These are phyloP conservation scores for Zostera marina DNA, from an alignment of 116 monocot species.

Conservation along the genomic window DNA sequence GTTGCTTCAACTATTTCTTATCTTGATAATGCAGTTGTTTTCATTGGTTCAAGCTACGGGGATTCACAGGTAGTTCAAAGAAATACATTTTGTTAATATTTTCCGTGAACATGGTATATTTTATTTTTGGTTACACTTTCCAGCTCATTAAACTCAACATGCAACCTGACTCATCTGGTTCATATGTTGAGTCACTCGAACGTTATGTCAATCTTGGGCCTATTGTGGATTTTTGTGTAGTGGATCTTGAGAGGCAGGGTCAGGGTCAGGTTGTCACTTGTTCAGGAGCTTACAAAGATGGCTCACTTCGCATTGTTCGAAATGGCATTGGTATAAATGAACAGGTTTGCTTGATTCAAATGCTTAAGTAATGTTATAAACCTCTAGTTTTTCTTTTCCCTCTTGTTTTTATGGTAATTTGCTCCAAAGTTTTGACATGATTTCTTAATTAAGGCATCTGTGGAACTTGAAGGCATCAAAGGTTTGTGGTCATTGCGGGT, in stretches of 20 bases:
- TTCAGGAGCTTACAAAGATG: conserved; percentile 97
- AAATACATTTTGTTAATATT: background rate
- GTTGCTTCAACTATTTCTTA: conserved; percentile 92
- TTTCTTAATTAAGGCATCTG: conserved; percentile 50
- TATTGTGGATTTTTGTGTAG: conserved; percentile 96
- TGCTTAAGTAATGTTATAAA: background rate
- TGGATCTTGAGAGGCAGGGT: conserved; percentile 97
- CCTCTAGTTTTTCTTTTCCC: background rate
- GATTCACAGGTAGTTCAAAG: conserved; percentile 67
- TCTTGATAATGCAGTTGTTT: conserved; percentile 97
- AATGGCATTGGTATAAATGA: conserved; percentile 98
- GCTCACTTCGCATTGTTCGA: conserved; percentile 85
- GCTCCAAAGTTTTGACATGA: background rate
- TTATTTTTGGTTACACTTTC: background rate
- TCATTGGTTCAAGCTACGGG: conserved; percentile 94
- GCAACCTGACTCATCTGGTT: conserved; percentile 90
- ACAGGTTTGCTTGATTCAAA: conserved; percentile 33
- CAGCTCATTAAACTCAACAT: conserved; percentile 94
- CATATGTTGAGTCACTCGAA: conserved; percentile 94
- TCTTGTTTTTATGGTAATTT: conserved; percentile 1
- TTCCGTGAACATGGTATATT: background rate
- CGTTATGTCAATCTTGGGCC: conserved; percentile 98
- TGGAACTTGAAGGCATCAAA: conserved; percentile 97
- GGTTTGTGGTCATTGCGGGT: conserved; percentile 84
- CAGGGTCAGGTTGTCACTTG: conserved; percentile 99